These are phyloP conservation scores for Vickermania spadyakhi DNA, from an alignment of 208 protist genomes.

Conservation along the genomic window DNA sequence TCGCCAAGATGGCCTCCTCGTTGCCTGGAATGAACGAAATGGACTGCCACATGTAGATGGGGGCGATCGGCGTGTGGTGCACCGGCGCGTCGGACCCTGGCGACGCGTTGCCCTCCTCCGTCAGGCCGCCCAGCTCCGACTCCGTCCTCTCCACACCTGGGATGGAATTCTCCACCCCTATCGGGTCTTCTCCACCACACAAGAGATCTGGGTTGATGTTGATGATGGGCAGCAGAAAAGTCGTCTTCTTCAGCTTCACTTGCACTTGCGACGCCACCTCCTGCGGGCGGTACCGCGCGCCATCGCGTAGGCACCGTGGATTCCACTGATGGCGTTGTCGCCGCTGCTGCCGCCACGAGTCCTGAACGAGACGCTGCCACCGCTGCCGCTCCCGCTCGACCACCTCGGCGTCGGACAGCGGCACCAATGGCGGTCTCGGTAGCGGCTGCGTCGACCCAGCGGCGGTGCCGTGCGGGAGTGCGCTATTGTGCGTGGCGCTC, in stretches of 20 bases:
- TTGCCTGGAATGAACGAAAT: constrained; percentile 56
- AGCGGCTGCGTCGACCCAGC: no score
- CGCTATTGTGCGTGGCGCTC: no score
- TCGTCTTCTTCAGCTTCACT: constrained; percentile 44
- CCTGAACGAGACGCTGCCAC: constrained; percentile 38
- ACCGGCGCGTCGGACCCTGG: not conserved
- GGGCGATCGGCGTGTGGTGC: constrained; percentile 6
- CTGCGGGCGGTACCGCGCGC: constrained; percentile 44
- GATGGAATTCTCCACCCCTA: not conserved
- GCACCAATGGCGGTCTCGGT: not conserved
- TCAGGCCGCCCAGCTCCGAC: not conserved
- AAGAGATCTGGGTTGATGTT: constrained; percentile 54
- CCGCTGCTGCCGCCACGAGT: constrained; percentile 55
- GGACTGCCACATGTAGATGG: constrained; percentile 68
- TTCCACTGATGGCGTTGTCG: constrained; percentile 51
- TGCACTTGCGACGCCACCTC: constrained; percentile 42
- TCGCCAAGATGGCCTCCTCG: constrained; percentile 27
- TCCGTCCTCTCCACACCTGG: not conserved
- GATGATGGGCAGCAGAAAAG: constrained; percentile 46
- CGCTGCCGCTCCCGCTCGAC: constrained; percentile 42
- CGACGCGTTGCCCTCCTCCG: not conserved
- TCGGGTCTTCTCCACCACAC: constrained; percentile 19
- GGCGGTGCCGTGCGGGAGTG: not conserved
- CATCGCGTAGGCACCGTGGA: constrained; percentile 34
- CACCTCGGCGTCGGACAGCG: constrained; percentile 42